Base-by-base conservation (phyloP, 148 eudicot species). In the Camellia japonica region DNA sequence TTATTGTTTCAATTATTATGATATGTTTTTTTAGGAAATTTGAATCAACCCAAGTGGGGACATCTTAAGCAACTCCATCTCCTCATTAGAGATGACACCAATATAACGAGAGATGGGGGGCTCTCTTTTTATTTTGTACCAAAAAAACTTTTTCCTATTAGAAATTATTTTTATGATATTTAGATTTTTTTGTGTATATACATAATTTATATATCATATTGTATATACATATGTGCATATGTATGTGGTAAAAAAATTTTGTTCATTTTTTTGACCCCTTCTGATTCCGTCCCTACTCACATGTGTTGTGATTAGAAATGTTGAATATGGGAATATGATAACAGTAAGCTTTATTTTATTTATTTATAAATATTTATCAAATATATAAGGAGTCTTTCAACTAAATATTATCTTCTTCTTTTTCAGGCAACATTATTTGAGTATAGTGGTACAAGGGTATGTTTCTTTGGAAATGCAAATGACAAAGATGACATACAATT, bases 41-140 rank as follows among this genome's bases (percentile, higher is more conserved):
- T n/a, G 49, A 82, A 85, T 54, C 87, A 85, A 61, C 87, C 87
- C 23, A 85, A 85, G 19, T 86, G 86, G 86, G 88, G 88, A 55
- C 88, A 86, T 67, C 80, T 86, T 1, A 83, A 83, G 82, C 75
- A 74, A 7, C 88, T 86, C 12, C 88, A 86, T 81, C 60, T 62
- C 7, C 69, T 73, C 41, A 58, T 86, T 15, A 6, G 44, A 20
- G 88, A 86, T 71, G 73, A 75, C 16, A 70, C 44, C 12, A 1
- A 30, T 30, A 30, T 30, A 30, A 30, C 0, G 30, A 30, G 30
- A 30, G 30, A 30, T 30, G 30, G 30, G 30, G 30, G 23, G 38
- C 38, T 30, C 38, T 30, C 38, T 30, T 30, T 30, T 30, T 30
- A 30, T 30, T 30, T 30, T 30, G 38, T 1, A 30, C 38, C 38